Evolutionary conservation across 2,329 filamentous ascomycete genomes (phyloP).

Genomic region (Curvularia eragrostidis): DNA sequence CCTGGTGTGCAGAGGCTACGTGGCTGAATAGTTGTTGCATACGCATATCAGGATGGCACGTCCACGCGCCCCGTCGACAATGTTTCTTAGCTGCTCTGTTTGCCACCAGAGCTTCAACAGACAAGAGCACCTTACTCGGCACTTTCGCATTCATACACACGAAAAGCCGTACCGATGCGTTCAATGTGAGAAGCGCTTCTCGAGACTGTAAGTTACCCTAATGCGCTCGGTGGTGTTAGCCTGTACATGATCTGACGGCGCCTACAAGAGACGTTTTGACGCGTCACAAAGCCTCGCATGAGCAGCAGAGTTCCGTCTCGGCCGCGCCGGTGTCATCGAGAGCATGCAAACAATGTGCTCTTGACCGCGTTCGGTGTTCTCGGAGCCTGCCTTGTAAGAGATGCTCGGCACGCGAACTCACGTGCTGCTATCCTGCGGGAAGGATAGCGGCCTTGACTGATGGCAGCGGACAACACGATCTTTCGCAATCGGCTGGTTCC

Average conservation of each 20-base stretch:
- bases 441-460: no score
- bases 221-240: no score
- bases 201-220: constrained; percentile 4
- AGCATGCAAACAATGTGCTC: not conserved
- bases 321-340: not conserved
- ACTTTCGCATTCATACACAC: constrained; percentile 21
- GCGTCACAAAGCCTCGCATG: constrained; percentile 19
- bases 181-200: constrained; percentile 19
- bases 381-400: constrained; percentile 1
- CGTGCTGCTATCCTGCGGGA: not conserved
- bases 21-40: no score
- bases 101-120: constrained; percentile 17
- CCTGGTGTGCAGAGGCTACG: no score
- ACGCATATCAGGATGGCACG: no score
- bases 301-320: constrained; percentile 3
- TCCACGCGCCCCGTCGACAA: not conserved
- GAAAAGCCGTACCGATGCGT: constrained; percentile 22
- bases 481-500: not conserved
- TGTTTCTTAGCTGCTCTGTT: constrained; percentile 7
- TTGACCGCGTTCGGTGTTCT: not conserved
- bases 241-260: no score
- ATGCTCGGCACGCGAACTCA: not conserved
- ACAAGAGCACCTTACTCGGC: constrained; percentile 21
- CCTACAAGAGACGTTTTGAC: constrained; percentile 8
- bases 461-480: no score